Evolutionary conservation across 164 flowering plant species (phyloP).

Genomic region (Annona squamosa): DNA sequence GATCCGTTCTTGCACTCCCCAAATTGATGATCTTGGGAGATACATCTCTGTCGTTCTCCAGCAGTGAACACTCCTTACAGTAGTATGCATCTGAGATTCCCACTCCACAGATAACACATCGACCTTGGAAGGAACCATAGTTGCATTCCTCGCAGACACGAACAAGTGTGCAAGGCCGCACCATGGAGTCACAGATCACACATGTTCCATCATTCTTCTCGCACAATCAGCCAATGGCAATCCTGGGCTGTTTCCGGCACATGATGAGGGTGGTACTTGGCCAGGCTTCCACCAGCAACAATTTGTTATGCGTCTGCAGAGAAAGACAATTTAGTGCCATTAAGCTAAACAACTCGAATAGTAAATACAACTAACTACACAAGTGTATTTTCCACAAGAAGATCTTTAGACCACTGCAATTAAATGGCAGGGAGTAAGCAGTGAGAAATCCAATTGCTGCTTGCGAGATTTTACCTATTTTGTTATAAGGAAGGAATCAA

Average conservation of each 20-base stretch:
- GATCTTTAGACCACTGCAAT: too few species aligned
- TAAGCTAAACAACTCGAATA: too few species aligned
- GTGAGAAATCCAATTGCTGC: too few species aligned
- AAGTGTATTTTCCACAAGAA: too few species aligned
- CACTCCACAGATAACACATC: slow-evolving; percentile 79
- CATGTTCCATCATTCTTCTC: slow-evolving; percentile 67
- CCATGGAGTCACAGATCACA: slow-evolving; percentile 62
- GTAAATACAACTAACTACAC: too few species aligned
- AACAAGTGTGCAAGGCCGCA: slow-evolving; percentile 70
- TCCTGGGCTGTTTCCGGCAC: slow-evolving; percentile 70
- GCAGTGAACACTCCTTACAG: slow-evolving; percentile 87
- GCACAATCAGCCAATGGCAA: slow-evolving; percentile 58
- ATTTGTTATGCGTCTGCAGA: neutral
- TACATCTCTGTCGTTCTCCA: slow-evolving; percentile 79
- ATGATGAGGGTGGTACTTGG: slow-evolving; percentile 80
- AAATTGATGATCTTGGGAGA: slow-evolving; percentile 79
- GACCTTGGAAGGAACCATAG: slow-evolving; percentile 80
- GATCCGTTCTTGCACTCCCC: slow-evolving; percentile 82
- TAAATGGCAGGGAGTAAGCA: too few species aligned
- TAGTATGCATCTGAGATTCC: slow-evolving; percentile 87
- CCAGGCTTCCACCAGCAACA: slow-evolving; percentile 30
- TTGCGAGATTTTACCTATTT: too few species aligned
- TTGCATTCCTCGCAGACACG: slow-evolving; percentile 86
- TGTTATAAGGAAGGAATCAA: too few species aligned
- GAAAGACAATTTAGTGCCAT: too few species aligned